phyloP scores from a whole-genome alignment of 2,329 filamentous ascomycete species.

The Aspergillus bombycis region DNA sequence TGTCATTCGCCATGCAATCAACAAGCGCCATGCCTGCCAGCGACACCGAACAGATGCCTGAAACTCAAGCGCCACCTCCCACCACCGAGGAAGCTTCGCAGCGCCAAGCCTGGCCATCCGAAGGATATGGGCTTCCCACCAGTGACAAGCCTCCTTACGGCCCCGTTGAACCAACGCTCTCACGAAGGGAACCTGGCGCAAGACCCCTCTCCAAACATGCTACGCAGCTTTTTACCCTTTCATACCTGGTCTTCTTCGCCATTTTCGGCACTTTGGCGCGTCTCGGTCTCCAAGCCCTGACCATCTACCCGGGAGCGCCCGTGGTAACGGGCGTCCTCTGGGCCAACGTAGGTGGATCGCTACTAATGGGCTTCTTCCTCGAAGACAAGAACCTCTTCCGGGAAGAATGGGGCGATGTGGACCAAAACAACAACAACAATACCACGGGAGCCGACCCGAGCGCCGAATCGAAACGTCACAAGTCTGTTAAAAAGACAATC shows the following conservation, averaged over 20 bases:
- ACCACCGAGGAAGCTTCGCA: conserved; percentile 44
- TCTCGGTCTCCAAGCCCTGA: conserved; percentile 77
- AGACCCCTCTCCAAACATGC: conserved; percentile 52
- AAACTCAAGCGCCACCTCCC: conserved; percentile 43
- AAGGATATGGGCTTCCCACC: conserved; percentile 23
- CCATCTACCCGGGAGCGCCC: conserved; percentile 76
- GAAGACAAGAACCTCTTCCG: conserved; percentile 79
- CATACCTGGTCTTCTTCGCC: conserved; percentile 83
- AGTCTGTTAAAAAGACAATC: conserved; percentile 77
- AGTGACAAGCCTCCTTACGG: conserved; percentile 20
- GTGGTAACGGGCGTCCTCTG: conserved; percentile 76
- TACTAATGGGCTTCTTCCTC: conserved; percentile 82
- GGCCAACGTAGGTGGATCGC: conserved; percentile 82
- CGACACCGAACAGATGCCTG: conserved; percentile 24
- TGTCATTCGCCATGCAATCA: not conserved
- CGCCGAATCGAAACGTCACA: conserved; percentile 54
- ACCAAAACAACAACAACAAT: not conserved
- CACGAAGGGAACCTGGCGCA: conserved; percentile 13
- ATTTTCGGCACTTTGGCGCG: conserved; percentile 82
- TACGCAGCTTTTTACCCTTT: conserved; percentile 71
- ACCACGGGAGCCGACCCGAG: conserved; percentile 38
- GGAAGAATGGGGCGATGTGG: conserved; percentile 60
- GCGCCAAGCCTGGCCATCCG: conserved; percentile 46
- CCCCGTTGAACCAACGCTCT: conserved; percentile 17
- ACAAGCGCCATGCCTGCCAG: conserved; percentile 8